These are phyloP conservation scores for Wickerhamiella pararugosa DNA, from an alignment of 1,139 yeast species.

Conservation along the genomic window DNA sequence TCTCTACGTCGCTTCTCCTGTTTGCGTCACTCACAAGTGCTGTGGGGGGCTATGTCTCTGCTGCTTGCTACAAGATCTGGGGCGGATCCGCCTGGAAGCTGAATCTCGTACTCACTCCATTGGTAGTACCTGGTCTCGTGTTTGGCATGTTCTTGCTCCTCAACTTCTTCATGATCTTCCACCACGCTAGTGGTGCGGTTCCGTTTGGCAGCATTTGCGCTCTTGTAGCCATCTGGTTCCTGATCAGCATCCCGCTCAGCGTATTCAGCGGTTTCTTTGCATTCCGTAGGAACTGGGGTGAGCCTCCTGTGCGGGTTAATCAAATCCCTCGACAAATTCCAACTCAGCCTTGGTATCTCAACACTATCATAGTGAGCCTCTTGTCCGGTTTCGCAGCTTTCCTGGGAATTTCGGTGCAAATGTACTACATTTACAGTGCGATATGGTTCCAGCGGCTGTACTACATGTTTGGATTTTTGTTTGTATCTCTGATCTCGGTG, in stretches of 20 bases:
- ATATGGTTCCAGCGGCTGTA: conserved; percentile 89
- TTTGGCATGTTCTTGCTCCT: conserved; percentile 49
- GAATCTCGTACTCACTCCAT: conserved; percentile 70
- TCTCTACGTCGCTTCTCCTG: conserved; percentile 78
- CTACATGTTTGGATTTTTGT: conserved; percentile 95
- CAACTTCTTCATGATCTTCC: conserved; percentile 70
- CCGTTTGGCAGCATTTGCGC: conserved; percentile 85
- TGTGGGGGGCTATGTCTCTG: conserved; percentile 76
- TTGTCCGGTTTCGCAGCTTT: conserved; percentile 89
- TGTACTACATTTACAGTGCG: conserved; percentile 76
- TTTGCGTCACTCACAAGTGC: conserved; percentile 67
- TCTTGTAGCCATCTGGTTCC: conserved; percentile 69
- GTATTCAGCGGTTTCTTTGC: conserved; percentile 68
- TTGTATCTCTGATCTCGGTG: conserved; percentile 75
- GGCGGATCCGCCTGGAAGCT: conserved; percentile 88
- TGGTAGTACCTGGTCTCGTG: conserved; percentile 66
- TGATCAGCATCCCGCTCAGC: conserved; percentile 73
- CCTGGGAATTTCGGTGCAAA: conserved; percentile 86
- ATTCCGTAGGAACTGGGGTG: conserved; percentile 43
- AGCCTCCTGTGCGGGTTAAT: conserved; percentile 65
- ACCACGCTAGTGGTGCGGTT: conserved; percentile 82
- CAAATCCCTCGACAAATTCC: conserved; percentile 97
- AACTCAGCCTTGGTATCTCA: conserved; percentile 71
- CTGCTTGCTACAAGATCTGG: conserved; percentile 71
- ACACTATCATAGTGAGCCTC: conserved; percentile 48